Conservation (phyloP, 495 filamentous ascomycete genomes). For the Penicillium crystallinum region DNA sequence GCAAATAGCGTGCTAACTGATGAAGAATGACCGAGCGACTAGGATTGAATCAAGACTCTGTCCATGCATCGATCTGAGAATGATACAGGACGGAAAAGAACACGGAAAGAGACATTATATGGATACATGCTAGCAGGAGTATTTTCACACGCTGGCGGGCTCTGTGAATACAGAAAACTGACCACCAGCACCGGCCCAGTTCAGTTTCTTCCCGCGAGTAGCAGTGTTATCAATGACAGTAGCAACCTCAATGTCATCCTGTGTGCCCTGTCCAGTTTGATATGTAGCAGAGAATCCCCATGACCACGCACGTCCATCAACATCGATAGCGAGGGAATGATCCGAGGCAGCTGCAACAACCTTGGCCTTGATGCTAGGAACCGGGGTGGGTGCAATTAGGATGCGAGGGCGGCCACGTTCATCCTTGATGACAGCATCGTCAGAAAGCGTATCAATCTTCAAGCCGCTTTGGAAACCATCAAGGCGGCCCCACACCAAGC, state of each 20-base stretch:
- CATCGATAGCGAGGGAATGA: constrained; percentile 54
- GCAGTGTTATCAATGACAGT: constrained; percentile 57
- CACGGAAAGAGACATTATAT: neutral
- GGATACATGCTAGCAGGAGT: neutral
- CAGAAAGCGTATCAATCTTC: constrained; percentile 44
- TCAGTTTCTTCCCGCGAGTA: constrained; percentile 48
- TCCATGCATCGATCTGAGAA: neutral
- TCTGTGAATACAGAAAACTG: constrained; percentile 53
- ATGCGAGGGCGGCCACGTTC: constrained; percentile 48
- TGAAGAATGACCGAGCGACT: too few relatives aligned
- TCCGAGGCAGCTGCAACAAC: constrained; percentile 49
- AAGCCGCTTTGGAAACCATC: constrained; percentile 57
- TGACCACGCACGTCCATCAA: constrained; percentile 52
- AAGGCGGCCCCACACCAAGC: constrained; percentile 56
- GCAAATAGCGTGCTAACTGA: neutral
- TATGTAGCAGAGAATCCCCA: constrained; percentile 63
- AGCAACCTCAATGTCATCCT: constrained; percentile 54
- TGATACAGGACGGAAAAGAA: neutral
- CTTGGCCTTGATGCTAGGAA: constrained; percentile 43
- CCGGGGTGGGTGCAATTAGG: constrained; percentile 46
- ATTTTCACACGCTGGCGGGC: constrained; percentile 15
- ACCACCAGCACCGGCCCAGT: constrained; percentile 57
- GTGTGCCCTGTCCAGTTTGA: constrained; percentile 56
- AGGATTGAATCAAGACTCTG: neutral
- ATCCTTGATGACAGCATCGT: constrained; percentile 46